Evolutionary conservation across 2,329 filamentous ascomycete species (phyloP), one percentile per base, ranked within the genome.

Genomic region (Ambrosiella xylebori): DNA sequence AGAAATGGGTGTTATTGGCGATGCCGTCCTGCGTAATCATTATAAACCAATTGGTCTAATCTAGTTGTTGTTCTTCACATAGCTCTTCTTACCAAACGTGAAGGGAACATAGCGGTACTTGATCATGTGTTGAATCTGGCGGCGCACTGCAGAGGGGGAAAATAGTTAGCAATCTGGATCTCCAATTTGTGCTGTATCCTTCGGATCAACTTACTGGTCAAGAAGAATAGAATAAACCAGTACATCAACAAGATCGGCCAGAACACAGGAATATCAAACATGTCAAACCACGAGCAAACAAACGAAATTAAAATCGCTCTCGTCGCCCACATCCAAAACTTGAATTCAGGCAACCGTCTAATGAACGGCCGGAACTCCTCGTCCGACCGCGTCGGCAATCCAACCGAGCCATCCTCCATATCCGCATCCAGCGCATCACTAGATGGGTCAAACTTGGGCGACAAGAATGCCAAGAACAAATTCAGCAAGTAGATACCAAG

Each of bases 41-140:
- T 27, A 27, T 5, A 27, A 27, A 2, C 27, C 27, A 27, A 27
- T 27, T 27, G 27, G 27, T 27, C 27, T 5, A 27, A 41, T 41
- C 52, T 66, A 73, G 57, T 73, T 71, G 72, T 73, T 82, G 72
- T 75, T 78, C 74, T 82, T 84, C 68, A 71, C 75, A 70, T 93
- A 94, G 68, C 80, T 83, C 63, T 86, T 78, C 80, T 96, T 96
- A 71, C 90, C 90, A 64, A 95, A 82, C 45, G 87, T 84, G 74
- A 96, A 95, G 45, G 90, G 89, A 37, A 95, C 89, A 69, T 95
- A 98, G 73, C 91, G 88, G 76, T 97, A 98, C 77, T 97, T 98
- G 79, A 98, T 91, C 93, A 98, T 98, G 75, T 97, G 93, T 75
- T 98, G 93, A 65, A 98, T 98, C 75, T 98, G 93, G 77, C 93